Base-by-base conservation (phyloP, 2,329 filamentous ascomycete species). In the Paracamarosporium sp. region DNA sequence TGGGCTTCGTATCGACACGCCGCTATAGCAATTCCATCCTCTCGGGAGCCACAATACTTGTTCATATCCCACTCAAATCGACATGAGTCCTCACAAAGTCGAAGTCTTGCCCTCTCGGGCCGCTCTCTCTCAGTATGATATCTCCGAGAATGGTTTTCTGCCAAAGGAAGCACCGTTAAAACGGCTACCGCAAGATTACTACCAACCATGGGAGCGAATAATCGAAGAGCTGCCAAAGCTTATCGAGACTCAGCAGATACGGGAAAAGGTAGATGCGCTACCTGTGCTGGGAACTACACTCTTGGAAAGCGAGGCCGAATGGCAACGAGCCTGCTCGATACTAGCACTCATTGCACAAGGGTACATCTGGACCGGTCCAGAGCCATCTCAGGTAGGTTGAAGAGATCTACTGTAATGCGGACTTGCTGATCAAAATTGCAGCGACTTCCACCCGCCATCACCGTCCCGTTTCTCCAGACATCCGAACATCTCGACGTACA, bases 161-260 rank as follows among this genome's bases (percentile, higher is more conserved):
- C 91, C 93, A 1, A 82, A 88, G 55, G 86, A 89, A 60, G 78
- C 88, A 27, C 92, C 92, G 31, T 80, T 96, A 61, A 86, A 87
- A 57, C 82, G 85, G 55, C 85, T 96, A 13, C 88, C 91, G 13
- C 89, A 96, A 67, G 86, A 88, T 4, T 95, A 95, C 79, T 97
- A 96, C 77, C 88, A 90, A 75, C 90, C 91, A 72, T 97, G 93
- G 93, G 93, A 97, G 78, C 84, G 87, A 43, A 85, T 95, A 47
- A 85, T 88, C 36, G 83, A 87, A 60, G 92, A 93, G 68, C 81
- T 97, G 15, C 92, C 94, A 74, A 83, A 85, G 1, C 82, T 96
- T 50, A 86, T 96, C 51, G 83, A 93, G 53, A 92, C 86, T 73
- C 89, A 88, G 70, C 86, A 90, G 53, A 82, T 96, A 57, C 87